phyloP scores from a whole-genome alignment of 192 early-diverging fungal genomes.

The Funneliformis geosporum region DNA sequence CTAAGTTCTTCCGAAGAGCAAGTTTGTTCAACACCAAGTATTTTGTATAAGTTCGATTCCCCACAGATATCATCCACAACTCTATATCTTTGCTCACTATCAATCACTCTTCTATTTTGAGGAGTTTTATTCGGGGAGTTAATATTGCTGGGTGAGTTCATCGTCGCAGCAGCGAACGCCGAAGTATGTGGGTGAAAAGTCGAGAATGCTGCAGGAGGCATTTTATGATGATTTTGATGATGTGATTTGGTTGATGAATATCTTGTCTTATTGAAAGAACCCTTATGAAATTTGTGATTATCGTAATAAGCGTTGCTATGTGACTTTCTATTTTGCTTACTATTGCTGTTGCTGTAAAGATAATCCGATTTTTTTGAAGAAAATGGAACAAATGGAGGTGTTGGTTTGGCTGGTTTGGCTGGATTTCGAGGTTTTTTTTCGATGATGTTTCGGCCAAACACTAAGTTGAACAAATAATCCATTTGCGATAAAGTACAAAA shows the following conservation, averaged over 20 bases:
- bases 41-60: slow-evolving; percentile 51
- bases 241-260: neutral
- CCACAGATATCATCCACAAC: slow-evolving; percentile 53
- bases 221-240: neutral
- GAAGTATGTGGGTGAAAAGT: neutral
- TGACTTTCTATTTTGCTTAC: neutral
- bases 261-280: neutral
- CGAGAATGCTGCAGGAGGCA: slow-evolving; percentile 3
- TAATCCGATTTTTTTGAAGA: neutral
- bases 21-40: slow-evolving; percentile 47
- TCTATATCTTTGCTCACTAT: slow-evolving; percentile 34
- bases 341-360: neutral
- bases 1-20: slow-evolving; percentile 52
- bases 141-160: slow-evolving; percentile 2
- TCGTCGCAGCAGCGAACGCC: neutral
- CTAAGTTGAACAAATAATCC: neutral
- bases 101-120: neutral
- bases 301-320: neutral
- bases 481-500: neutral
- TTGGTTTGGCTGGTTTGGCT: neutral
- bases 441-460: neutral
- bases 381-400: neutral
- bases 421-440: neutral
- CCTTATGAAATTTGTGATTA: neutral
- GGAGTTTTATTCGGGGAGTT: neutral